Conservation (phyloP, 345 rosid species). For the Aurinia saxatilis region DNA sequence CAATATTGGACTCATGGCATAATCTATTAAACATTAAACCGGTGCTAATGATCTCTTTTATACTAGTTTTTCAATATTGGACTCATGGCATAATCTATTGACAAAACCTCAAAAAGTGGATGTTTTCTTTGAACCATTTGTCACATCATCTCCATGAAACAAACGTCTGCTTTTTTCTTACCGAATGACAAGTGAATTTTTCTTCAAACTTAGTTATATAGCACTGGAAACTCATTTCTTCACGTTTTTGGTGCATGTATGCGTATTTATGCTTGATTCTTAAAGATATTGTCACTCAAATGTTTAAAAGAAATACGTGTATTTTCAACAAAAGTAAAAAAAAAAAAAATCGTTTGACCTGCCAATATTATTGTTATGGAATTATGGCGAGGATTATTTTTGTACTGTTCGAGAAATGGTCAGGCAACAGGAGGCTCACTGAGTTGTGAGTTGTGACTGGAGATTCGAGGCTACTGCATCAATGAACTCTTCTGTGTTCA, state of each 20-base stretch:
- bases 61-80: neutral
- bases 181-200: no score
- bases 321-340: no score
- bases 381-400: neutral
- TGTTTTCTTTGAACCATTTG: no score
- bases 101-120: no score
- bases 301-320: neutral
- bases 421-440: slow-evolving; percentile 34
- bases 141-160: no score
- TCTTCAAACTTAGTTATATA: no score
- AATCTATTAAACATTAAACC: slow-evolving; percentile 11
- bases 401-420: slow-evolving; percentile 4
- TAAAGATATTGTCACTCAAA: neutral
- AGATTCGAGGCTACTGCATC: slow-evolving; percentile 69
- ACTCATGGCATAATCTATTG: no score
- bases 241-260: no score
- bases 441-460: slow-evolving; percentile 48
- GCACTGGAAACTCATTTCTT: no score
- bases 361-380: neutral
- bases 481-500: slow-evolving; percentile 82
- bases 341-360: neutral
- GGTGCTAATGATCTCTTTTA: neutral
- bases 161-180: no score
- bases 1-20: no score
- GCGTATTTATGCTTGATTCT: no score